Conservation (phyloP, 2,329 filamentous ascomycete species). For the Basipetospora chlamydospora region DNA sequence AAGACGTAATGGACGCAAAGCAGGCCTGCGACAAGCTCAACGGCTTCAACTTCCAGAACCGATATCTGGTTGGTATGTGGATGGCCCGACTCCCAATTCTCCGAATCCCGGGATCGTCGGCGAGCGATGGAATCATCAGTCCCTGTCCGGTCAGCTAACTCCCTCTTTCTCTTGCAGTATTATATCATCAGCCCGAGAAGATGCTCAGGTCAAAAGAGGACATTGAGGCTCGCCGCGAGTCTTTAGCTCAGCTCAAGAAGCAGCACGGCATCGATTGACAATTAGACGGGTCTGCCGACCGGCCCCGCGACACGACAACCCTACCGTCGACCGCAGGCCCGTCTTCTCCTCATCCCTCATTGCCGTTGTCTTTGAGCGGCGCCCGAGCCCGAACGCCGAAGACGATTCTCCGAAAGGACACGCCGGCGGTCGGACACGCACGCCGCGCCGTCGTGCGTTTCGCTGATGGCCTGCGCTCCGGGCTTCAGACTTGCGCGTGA, state of each 20-base stretch:
- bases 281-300: constrained; percentile 54
- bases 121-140: too few species aligned
- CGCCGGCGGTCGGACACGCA: constrained; percentile 22
- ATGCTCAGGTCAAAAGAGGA: constrained; percentile 78
- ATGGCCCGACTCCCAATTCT: too few species aligned
- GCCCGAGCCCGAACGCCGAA: constrained; percentile 21
- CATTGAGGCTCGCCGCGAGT: constrained; percentile 83
- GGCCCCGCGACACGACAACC: constrained; percentile 11
- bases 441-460: constrained; percentile 26
- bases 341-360: too few species aligned
- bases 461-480: constrained; percentile 22
- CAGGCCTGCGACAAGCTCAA: constrained; percentile 98
- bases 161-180: constrained; percentile 24
- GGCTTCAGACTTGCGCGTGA: constrained; percentile 24
- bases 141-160: background rate
- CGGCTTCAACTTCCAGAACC: constrained; percentile 99
- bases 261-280: constrained; percentile 98
- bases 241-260: constrained; percentile 94
- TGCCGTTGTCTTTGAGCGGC: constrained; percentile 22
- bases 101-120: too few species aligned
- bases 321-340: constrained; percentile 41
- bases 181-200: constrained; percentile 53
- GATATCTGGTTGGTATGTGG: constrained; percentile 86
- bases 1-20: constrained; percentile 98
- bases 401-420: constrained; percentile 29